A percentile compares a stretch with the other conserved stretches of the same genome.
Conservation (phyloP, 805 yeast species). For the Lipomyces yamanashiensis region DNA sequence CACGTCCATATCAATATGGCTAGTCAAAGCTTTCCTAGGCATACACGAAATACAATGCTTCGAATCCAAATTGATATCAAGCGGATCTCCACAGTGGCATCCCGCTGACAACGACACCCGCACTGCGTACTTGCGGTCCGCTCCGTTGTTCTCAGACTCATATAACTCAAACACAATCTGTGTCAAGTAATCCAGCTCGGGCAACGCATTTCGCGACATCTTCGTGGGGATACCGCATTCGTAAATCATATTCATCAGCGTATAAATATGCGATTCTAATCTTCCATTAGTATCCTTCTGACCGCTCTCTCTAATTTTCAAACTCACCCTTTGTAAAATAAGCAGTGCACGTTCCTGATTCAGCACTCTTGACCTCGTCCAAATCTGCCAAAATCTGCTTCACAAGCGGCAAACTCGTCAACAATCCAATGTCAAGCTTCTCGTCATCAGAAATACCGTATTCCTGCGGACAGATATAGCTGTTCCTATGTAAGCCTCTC, state of each 20-base stretch:
- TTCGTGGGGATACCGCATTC: conserved; percentile 95
- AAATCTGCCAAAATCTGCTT: conserved; percentile 83
- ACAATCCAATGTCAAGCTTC: conserved; percentile 90
- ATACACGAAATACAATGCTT: conserved; percentile 97
- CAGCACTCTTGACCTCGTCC: conserved; percentile 74
- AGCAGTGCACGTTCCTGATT: conserved; percentile 80
- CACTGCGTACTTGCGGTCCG: conserved; percentile 78
- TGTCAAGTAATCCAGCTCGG: conserved; percentile 93
- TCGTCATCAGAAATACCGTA: conserved; percentile 96
- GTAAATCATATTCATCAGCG: conserved; percentile 84
- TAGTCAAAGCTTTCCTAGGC: conserved; percentile 84
- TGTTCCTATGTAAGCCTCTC: background rate
- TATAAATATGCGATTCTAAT: conserved; percentile 88
- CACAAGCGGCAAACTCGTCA: conserved; percentile 92
- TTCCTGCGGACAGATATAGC: conserved; percentile 89
- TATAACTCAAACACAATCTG: conserved; percentile 93
- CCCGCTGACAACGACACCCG: conserved; percentile 95
- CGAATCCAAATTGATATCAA: conserved; percentile 94
- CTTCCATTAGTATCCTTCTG: background rate
- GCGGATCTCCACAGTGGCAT: conserved; percentile 96
- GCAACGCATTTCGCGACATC: conserved; percentile 90
- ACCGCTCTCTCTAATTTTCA: too few relatives aligned
- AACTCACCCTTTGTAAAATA: conserved; percentile 76
- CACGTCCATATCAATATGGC: conserved; percentile 90
- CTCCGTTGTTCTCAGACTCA: conserved; percentile 54